phyloP scores from a whole-genome alignment of 139 green algal species.

The Desmodesmus armatus region DNA sequence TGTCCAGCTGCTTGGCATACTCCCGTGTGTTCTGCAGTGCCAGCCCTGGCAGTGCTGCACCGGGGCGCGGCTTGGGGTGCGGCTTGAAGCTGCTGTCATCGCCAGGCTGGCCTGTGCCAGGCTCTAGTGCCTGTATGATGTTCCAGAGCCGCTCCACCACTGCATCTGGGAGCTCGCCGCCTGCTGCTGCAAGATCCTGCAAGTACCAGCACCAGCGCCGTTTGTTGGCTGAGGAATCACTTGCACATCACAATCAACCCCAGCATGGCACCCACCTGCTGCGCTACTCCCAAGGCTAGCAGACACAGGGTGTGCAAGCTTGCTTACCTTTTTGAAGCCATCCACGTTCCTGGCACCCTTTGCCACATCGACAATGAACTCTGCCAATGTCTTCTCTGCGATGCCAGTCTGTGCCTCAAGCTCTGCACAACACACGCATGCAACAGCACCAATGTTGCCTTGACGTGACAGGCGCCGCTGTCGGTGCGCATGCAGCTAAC shows the following conservation, averaged over 20 bases:
- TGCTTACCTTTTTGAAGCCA: slow-evolving; percentile 73
- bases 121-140: slow-evolving; percentile 83
- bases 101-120: not conserved
- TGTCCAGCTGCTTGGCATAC: slow-evolving; percentile 75
- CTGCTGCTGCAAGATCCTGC: slow-evolving; percentile 73
- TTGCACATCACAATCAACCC: no score
- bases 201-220: slow-evolving; percentile 55
- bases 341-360: slow-evolving; percentile 64
- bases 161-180: slow-evolving; percentile 83
- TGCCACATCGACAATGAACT: slow-evolving; percentile 95
- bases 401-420: slow-evolving; percentile 96
- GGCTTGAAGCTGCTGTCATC: slow-evolving; percentile 8
- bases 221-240: no score
- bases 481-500: no score
- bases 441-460: not conserved
- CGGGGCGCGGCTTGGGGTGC: slow-evolving; percentile 38
- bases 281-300: no score
- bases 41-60: slow-evolving; percentile 69
- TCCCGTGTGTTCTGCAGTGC: slow-evolving; percentile 81
- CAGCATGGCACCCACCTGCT: no score
- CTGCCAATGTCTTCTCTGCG: slow-evolving; percentile 93
- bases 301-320: not conserved
- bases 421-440: slow-evolving; percentile 69
- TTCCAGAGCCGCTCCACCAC: slow-evolving; percentile 91
- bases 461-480: no score